phyloP scores from a whole-genome alignment of 257 asterid species.

The Nicotiana knightiana region DNA sequence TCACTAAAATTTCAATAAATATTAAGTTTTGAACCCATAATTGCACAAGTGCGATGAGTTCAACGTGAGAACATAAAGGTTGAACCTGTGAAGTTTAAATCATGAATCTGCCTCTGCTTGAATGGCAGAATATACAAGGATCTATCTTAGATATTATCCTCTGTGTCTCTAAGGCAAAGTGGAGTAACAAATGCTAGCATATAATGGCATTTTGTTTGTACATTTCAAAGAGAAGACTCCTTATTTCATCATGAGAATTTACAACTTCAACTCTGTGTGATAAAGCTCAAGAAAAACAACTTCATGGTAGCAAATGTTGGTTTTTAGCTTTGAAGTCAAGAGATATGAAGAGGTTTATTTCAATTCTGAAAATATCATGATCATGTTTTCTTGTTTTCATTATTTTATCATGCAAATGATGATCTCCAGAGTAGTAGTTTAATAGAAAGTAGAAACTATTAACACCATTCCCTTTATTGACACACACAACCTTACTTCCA shows the following conservation, averaged over 20 bases:
- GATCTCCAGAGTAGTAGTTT: neutral
- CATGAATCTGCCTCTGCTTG: neutral
- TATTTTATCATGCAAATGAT: neutral
- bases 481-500: neutral
- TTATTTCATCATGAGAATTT: constrained; percentile 6
- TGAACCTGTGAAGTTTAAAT: neutral
- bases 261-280: neutral
- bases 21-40: neutral
- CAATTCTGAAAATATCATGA: neutral
- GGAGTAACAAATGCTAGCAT: neutral
- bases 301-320: neutral
- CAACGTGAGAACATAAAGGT: neutral
- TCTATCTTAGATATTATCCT: neutral
- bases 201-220: neutral
- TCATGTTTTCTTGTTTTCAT: constrained; percentile 5
- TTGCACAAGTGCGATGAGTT: neutral
- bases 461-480: neutral
- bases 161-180: neutral
- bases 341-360: constrained; percentile 5
- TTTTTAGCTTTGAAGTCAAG: constrained; percentile 11
- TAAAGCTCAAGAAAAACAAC: neutral
- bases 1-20: neutral
- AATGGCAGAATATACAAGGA: neutral
- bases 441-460: neutral
- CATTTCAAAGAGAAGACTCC: neutral